phyloP scores from a whole-genome alignment of 2,329 filamentous ascomycete species.

The Diplodia seriata region DNA sequence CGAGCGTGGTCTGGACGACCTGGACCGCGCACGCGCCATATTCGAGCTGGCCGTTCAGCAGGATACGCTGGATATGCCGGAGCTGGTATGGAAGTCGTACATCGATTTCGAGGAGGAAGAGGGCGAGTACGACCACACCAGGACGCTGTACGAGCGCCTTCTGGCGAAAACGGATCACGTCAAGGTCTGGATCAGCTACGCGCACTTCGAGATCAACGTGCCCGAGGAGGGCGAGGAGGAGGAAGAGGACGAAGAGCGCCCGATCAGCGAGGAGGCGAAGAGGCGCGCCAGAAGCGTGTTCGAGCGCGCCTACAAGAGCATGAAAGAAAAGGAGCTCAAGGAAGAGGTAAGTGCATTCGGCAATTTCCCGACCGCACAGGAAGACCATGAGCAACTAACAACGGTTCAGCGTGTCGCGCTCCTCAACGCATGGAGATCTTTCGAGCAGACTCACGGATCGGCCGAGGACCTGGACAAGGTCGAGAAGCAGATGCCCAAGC shows the following conservation, averaged over 20 bases:
- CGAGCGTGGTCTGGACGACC: slow-evolving; percentile 87
- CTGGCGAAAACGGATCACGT: slow-evolving; percentile 96
- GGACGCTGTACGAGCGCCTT: slow-evolving; percentile 85
- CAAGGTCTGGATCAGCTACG: slow-evolving; percentile 99
- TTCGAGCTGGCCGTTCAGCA: slow-evolving; percentile 90
- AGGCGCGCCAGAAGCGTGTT: slow-evolving; percentile 82
- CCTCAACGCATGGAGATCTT: slow-evolving; percentile 89
- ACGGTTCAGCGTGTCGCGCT: slow-evolving; percentile 73
- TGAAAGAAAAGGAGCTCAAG: slow-evolving; percentile 90
- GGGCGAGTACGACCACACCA: slow-evolving; percentile 83
- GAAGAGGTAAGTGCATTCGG: slow-evolving; percentile 67
- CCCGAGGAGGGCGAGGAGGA: slow-evolving; percentile 74
- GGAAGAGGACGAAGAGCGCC: slow-evolving; percentile 64
- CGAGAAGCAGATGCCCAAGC: slow-evolving; percentile 90
- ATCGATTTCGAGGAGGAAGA: slow-evolving; percentile 99
- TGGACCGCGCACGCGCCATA: slow-evolving; percentile 86
- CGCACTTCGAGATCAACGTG: slow-evolving; percentile 96
- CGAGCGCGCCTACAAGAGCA: slow-evolving; percentile 79
- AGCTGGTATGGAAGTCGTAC: slow-evolving; percentile 96
- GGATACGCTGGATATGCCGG: slow-evolving; percentile 90
- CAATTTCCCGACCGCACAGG: not conserved
- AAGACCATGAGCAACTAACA: slow-evolving; percentile 42
- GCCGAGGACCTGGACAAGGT: slow-evolving; percentile 79
- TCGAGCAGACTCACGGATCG: slow-evolving; percentile 85
- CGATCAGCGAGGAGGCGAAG: slow-evolving; percentile 84